These are phyloP conservation scores for Saccharum spontaneum DNA, from an alignment of 176 grass and related monocot species.

Conservation along the genomic window DNA sequence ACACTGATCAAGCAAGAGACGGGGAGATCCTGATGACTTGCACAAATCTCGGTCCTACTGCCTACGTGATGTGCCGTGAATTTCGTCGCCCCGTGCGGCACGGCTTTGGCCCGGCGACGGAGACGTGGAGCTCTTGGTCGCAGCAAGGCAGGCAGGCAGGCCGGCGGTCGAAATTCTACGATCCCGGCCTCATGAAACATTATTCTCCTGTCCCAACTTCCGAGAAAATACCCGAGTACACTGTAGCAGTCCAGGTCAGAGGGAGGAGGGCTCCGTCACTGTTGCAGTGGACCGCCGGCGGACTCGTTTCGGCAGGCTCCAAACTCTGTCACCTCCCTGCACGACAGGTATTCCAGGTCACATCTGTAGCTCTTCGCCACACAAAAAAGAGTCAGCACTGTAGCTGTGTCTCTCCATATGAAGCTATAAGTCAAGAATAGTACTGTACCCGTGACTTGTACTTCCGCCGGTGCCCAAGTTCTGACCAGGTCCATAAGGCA, in stretches of 20 bases:
- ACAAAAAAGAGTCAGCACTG: neutral
- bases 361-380: neutral
- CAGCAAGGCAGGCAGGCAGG: neutral
- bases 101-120: neutral
- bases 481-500: neutral
- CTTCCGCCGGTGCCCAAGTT: neutral
- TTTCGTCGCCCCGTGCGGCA: constrained; percentile 16
- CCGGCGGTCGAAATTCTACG: too few species aligned
- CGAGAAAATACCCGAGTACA: neutral
- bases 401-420: neutral
- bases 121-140: neutral
- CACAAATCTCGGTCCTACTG: neutral
- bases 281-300: neutral
- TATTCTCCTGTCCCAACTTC: neutral
- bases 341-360: neutral
- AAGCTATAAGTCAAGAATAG: neutral
- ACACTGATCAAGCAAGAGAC: neutral
- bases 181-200: neutral
- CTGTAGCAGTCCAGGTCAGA: neutral
- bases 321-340: constrained; percentile 26
- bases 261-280: constrained; percentile 6
- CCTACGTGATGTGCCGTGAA: neutral
- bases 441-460: neutral
- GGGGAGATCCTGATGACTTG: constrained; percentile 27
- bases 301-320: neutral